Evolutionary conservation across 495 filamentous ascomycete genomes (phyloP), one percentile per base, ranked within the genome.

Genomic region (Letharia lupina): DNA sequence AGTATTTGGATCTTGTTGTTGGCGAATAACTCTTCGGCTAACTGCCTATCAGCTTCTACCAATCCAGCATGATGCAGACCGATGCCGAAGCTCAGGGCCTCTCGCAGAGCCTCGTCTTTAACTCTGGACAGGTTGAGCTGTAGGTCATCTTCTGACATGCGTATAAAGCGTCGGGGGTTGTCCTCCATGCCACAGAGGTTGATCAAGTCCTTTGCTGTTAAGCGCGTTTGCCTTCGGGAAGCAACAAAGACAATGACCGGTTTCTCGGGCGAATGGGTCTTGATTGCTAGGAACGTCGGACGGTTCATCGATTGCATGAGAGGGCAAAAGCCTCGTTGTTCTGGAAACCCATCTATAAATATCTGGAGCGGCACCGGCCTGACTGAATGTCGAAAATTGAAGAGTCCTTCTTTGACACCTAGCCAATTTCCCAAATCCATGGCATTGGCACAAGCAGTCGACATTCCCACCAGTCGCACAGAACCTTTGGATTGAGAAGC

Each of bases 291-390:
- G 78, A 98, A 99, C 0, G 94, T 96, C 16, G 94, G 94, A 11
- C 95, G 84, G 69, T 99, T 99, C 94, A 99, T 99, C 0, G 90
- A 93, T 75, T 97, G 93, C 94, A 99, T 99, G 64, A 99, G 76
- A 12, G 95, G 91, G 70, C 95, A 98, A 76, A 98, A 99, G 15
- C 95, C 94, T 63, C 92, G 87, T 69, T 91, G 87, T 71, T 97
- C 91, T 0, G 95, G 92, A 72, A 99, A 99, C 3, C 94, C 95
- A 70, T 99, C 94, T 69, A 99, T 98, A 76, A 89, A 98, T 58
- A 95, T 90, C 76, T 97, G 91, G 28, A 99, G 77, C 12, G 94
- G 94, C 20, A 99, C 94, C 10, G 94, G 94, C 18, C 94, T 89
- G 63, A 98, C 93, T n/a, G 91, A 96, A 75, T 98, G 95, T 13